Base-by-base conservation (phyloP, 495 filamentous ascomycete species). In the Alectoria sarmentosa region DNA sequence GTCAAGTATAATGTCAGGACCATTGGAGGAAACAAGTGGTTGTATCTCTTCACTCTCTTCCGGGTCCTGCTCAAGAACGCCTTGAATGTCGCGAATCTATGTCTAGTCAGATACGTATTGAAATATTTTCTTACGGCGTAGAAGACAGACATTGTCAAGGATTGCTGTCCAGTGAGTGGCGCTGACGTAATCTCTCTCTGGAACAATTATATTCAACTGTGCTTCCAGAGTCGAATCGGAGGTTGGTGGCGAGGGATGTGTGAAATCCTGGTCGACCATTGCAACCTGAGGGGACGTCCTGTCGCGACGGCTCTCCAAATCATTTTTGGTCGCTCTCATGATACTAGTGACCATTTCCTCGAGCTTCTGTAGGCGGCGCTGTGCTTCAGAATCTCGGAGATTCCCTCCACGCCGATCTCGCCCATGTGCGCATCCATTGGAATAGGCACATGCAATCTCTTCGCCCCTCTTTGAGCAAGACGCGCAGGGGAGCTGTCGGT, bases 151-250 rank as follows among this genome's bases (percentile, higher is more conserved):
- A 64, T 75, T 68, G 26, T 84, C 78, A 26, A 84, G 68, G 48
- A 86, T 82, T n/a, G 82, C 79, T 69, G 83, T 77, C 72, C 81
- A 83, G 57, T 85, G 80, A 55, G 80, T 82, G 13, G 78, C 77
- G 1, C 79, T 81, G 13, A 83, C 76, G 57, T 80, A 83, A 19
- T 73, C 55, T 23, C 17, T 56, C 21, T 44, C 58, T 26, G 37
- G 6, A 26, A 7, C 36, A 23, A 46, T 61, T 11, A 34, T 34
- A 37, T 62, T 41, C 15, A 46, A 42, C 5, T 32, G 34, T 19
- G 19, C 58, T 52, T 14, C 14, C 14, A 13, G 4, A 56, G 41
- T 39, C 10, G 14, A 17, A 19, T 34, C 21, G 13, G 34, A 49
- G n/a, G 4, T 30, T 42, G 26, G 28, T 44, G 34, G 39, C 21